Conservation (phyloP, 306 rosid species). For the Urtica urens region DNA sequence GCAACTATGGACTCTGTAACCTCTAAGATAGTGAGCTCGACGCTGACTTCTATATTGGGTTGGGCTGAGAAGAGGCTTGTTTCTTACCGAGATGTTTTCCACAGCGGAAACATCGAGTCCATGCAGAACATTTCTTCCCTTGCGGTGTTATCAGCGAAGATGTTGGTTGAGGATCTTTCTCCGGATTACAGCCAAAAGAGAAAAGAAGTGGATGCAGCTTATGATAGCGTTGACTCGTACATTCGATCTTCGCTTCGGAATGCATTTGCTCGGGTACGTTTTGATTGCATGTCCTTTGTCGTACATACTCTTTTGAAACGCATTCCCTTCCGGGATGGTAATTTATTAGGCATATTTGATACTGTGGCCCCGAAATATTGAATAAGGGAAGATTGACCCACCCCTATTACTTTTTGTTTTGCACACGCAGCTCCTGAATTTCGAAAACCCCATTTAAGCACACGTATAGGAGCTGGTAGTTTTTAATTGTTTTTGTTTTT, state of each 20-base stretch:
- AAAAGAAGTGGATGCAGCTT: slow-evolving; percentile 36
- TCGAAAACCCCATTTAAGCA: too few relatives aligned
- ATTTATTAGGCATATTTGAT: too few relatives aligned
- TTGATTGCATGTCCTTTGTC: background rate
- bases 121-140: slow-evolving; percentile 65
- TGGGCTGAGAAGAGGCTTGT: slow-evolving; percentile 86
- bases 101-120: slow-evolving; percentile 56
- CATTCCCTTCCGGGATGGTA: too few relatives aligned
- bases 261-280: slow-evolving; percentile 80
- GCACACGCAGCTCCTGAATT: too few relatives aligned
- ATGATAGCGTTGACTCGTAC: slow-evolving; percentile 53
- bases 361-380: too few relatives aligned
- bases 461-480: too few relatives aligned
- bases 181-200: slow-evolving; percentile 35
- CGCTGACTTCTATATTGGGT: slow-evolving; percentile 35
- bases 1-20: slow-evolving; percentile 38
- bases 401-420: too few relatives aligned
- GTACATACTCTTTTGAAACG: too few relatives aligned
- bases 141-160: slow-evolving; percentile 58
- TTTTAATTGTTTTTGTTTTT: too few relatives aligned
- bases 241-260: slow-evolving; percentile 64
- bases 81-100: slow-evolving; percentile 55
- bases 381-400: too few relatives aligned
- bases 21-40: slow-evolving; percentile 38
- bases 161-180: slow-evolving; percentile 43